Percentiles rank a stretch among this genome's conserved stretches.
Conservation (phyloP, 768 basidiomycete genomes). For the Amanita fuliginea region DNA sequence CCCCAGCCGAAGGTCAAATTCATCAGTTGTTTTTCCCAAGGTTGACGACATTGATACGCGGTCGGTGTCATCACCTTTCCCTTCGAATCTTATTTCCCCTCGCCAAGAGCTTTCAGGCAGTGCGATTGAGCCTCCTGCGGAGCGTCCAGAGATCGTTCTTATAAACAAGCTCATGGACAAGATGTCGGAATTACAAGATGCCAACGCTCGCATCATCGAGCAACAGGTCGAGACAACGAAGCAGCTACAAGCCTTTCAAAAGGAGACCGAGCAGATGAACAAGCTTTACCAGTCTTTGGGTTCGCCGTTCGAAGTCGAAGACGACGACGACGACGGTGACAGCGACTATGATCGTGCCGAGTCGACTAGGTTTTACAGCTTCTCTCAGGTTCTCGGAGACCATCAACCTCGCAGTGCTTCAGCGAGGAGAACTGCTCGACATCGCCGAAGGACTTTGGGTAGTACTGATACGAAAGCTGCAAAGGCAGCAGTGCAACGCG, state of each 20-base stretch:
- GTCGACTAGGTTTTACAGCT: constrained; percentile 7
- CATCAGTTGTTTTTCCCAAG: constrained; percentile 6
- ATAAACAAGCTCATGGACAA: constrained; percentile 65
- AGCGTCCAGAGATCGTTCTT: constrained; percentile 39
- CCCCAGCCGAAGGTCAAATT: constrained; percentile 13
- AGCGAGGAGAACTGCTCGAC: not conserved
- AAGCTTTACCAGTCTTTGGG: constrained; percentile 60
- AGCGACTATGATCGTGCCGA: constrained; percentile 4
- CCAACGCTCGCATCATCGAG: constrained; percentile 53
- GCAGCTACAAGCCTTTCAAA: constrained; percentile 58
- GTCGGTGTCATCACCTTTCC: constrained; percentile 1
- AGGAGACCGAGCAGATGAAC: constrained; percentile 60
- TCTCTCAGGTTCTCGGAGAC: constrained; percentile 4
- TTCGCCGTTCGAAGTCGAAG: constrained; percentile 39
- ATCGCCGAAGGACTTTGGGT: constrained; percentile 5
- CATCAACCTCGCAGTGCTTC: not conserved
- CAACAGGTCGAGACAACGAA: constrained; percentile 53
- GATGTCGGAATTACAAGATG: constrained; percentile 67
- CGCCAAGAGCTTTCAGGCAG: not conserved
- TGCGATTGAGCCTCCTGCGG: constrained; percentile 15
- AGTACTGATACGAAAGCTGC: not conserved
- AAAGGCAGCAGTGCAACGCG: not conserved
- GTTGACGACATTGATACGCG: not conserved
- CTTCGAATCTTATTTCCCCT: constrained; percentile 8
- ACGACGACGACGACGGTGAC: constrained; percentile 34